These are phyloP conservation scores for Solanum neorickii DNA, from an alignment of 257 asterid species.

Conservation along the genomic window DNA sequence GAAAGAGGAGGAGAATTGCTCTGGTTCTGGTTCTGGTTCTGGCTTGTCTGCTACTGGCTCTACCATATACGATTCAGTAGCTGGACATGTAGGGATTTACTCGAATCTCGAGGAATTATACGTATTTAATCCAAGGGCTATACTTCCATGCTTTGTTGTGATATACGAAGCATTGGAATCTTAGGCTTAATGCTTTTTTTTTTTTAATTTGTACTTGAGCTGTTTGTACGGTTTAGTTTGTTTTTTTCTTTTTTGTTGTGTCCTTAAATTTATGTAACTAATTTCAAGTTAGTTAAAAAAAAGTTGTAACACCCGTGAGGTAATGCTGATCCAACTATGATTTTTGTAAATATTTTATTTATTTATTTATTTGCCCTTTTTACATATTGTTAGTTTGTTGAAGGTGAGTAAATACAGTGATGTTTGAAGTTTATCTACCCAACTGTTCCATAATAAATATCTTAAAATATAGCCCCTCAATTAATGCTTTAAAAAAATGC, in stretches of 20 bases:
- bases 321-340: background rate
- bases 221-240: constrained; percentile 1
- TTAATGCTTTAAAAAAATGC: background rate
- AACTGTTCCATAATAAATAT: background rate
- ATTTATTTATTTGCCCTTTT: background rate
- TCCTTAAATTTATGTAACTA: background rate
- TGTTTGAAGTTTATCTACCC: background rate
- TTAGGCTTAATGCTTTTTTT: background rate
- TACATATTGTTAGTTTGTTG: background rate
- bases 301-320: background rate
- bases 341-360: background rate
- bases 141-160: constrained; percentile 49
- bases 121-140: constrained; percentile 46
- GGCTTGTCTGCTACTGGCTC: background rate
- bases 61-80: constrained; percentile 21
- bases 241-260: background rate
- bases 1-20: constrained; percentile 5
- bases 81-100: constrained; percentile 22
- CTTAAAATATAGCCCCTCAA: background rate
- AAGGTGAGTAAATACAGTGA: background rate
- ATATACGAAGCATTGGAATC: constrained; percentile 32
- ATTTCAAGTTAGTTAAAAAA: background rate
- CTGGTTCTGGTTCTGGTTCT: background rate
- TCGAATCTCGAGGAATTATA: constrained; percentile 37
- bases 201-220: background rate